Percentiles rank a stretch among this genome's conserved stretches.
These are phyloP conservation scores for Fagus sylvatica DNA, from an alignment of 306 rosid species.

Conservation along the genomic window DNA sequence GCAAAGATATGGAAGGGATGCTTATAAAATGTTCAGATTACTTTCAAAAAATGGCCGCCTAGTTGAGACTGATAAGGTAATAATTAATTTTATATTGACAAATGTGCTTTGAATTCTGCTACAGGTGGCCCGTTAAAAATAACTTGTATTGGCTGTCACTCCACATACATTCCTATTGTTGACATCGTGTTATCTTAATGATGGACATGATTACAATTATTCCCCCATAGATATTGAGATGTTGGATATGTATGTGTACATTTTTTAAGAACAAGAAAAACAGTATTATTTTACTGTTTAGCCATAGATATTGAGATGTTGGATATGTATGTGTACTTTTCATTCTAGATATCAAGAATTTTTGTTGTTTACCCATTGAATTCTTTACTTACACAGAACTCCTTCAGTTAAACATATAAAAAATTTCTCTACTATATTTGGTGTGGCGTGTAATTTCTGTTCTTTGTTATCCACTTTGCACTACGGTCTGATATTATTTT, in stretches of 20 bases:
- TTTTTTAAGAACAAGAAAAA: background rate
- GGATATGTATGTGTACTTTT: background rate
- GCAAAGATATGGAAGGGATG: constrained; percentile 78
- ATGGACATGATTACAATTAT: background rate
- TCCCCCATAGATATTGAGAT: background rate
- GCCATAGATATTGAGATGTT: too few species aligned
- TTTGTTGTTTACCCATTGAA: too few species aligned
- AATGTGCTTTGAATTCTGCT: background rate
- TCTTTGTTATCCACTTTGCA: background rate
- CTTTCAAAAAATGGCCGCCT: constrained; percentile 54
- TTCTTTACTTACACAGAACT: background rate
- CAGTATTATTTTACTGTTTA: background rate
- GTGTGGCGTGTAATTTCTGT: background rate
- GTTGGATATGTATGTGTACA: background rate
- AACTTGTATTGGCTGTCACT: background rate
- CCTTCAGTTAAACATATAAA: background rate
- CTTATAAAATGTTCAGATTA: constrained; percentile 80
- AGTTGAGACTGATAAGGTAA: constrained; percentile 77
- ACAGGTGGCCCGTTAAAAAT: background rate
- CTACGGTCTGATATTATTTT: background rate
- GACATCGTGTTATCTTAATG: background rate
- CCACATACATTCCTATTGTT: background rate
- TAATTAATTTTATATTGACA: background rate
- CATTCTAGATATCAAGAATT: background rate
- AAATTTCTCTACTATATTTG: background rate